Conservation (phyloP, 2,329 filamentous ascomycete genomes). For the Talaromyces sp. region DNA sequence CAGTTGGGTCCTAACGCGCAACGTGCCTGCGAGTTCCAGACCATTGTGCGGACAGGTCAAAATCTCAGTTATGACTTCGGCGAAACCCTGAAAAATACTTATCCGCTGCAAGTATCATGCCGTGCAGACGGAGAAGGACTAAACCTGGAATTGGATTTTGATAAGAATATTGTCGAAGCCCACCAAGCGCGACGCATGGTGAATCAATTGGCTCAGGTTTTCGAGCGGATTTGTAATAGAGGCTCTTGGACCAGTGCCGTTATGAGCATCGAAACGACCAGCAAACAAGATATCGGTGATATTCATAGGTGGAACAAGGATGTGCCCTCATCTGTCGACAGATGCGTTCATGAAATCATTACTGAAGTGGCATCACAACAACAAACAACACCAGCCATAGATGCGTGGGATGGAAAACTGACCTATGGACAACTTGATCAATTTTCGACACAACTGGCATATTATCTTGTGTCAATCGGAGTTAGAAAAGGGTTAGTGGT, state of each 20-base stretch:
- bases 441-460: not conserved
- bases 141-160: not conserved
- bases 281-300: not conserved
- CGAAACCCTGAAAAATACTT: not conserved
- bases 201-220: slow-evolving; percentile 3
- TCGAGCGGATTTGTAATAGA: not conserved
- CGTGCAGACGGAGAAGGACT: not conserved
- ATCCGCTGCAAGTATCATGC: not conserved
- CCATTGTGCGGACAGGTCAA: not conserved
- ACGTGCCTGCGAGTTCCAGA: not conserved
- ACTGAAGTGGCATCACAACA: not conserved
- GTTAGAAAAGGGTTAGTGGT: not conserved
- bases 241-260: not conserved
- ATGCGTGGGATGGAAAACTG: slow-evolving; percentile 24
- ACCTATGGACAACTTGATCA: slow-evolving; percentile 3
- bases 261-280: not conserved
- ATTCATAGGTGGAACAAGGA: slow-evolving; percentile 6
- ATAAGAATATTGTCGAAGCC: not conserved
- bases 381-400: slow-evolving; percentile 16
- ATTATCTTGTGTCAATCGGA: not conserved
- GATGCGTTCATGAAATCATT: slow-evolving; percentile 4
- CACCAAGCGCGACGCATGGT: slow-evolving; percentile 1
- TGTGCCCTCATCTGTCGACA: not conserved
- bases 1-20: not conserved
- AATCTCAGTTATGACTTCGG: not conserved